phyloP scores from a whole-genome alignment of 306 rosid genomes.

The Fragaria nilgerrensis region DNA sequence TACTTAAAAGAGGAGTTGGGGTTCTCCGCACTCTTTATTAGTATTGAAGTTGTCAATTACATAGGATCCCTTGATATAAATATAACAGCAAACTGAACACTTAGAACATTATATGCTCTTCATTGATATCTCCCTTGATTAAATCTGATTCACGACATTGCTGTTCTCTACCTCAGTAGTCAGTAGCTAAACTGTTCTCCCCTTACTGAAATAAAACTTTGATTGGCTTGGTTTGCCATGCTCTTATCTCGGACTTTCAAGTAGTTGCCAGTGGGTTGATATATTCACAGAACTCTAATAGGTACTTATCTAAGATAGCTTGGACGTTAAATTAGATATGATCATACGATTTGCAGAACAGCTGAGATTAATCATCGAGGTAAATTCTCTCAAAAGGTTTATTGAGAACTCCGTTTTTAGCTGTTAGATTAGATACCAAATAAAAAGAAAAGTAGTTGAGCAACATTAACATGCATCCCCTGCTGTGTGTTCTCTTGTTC shows the following conservation, averaged over 20 bases:
- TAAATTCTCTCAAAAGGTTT: not conserved
- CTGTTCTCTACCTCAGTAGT: not conserved
- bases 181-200: not conserved
- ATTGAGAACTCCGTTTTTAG: not conserved
- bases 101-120: not conserved
- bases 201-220: not conserved
- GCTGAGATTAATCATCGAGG: not conserved
- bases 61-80: not conserved
- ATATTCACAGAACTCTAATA: not conserved
- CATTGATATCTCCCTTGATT: not conserved
- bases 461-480: not conserved
- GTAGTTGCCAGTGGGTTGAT: not conserved
- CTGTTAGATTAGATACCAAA: not conserved
- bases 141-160: not conserved
- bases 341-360: no score
- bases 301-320: not conserved
- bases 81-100: not conserved
- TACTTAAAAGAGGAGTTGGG: not conserved
- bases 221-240: not conserved
- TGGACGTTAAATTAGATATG: not conserved
- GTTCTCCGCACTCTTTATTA: not conserved
- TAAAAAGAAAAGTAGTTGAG: not conserved
- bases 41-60: not conserved
- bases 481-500: not conserved
- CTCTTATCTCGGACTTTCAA: not conserved